Evolutionary conservation across 306 rosid species (phyloP), one percentile per base, ranked within the genome.

Genomic region (Begonia peltatifolia): DNA sequence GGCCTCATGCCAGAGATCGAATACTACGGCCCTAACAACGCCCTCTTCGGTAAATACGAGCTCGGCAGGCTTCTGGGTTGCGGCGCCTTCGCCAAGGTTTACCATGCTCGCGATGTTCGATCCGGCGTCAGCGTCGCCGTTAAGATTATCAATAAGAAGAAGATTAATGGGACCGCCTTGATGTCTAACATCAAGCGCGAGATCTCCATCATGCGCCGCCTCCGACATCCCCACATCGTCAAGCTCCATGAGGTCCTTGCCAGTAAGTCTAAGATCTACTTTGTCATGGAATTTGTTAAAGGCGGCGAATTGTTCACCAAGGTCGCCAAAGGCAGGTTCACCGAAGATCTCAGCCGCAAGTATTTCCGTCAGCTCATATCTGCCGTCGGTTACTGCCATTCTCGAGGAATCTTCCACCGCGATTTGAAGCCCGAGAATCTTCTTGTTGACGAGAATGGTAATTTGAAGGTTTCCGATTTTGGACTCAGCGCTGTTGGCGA

Each of bases 31-130:
- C 42, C 62, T 1, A 64, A 57, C 6, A 57, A 73, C 41, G 62
- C 68, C 35, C 49, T 84, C 14, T 84, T 81, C 57, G 84, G 77
- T 0, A 85, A 81, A 52, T 85, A 85, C 55, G 95, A 82, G 47
- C 52, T 79, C 1, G 87, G 87, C 0, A 74, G 53, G 59, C 84
- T 85, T 2, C 70, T 85, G 0, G 95, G 95, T 6, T 82, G 87
- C 62, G 92, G 92, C 4, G 92, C 92, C 11, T 85, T 81, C 18
- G 87, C 95, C 6, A 85, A 85, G 65, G 92, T 85, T 0, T 85
- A 79, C 67, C 69, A 81, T 64, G 92, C 81, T 10, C 80, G 87
- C 10, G 64, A 81, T 60, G 49, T 61, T 0, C 52, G 49, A 0
- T 69, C 71, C 2, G 78, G 84, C 11, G 79, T 69, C 3, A 76